Evolutionary conservation across 2,329 filamentous ascomycete species (phyloP).

Genomic region (Epichloe coenophiala): DNA sequence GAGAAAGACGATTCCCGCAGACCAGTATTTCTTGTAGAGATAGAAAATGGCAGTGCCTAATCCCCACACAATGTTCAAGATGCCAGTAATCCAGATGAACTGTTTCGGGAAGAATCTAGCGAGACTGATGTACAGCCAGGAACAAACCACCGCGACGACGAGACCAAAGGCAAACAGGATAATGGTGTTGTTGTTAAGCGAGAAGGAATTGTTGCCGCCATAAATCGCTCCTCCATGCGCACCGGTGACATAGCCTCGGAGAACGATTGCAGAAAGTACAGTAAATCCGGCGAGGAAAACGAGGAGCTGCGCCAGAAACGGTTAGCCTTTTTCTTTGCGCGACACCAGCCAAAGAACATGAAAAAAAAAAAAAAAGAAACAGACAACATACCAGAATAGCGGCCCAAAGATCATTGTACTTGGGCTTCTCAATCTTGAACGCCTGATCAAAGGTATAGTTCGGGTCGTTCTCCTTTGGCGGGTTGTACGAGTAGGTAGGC

Average conservation of each 20-base stretch:
- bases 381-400: constrained; percentile 50
- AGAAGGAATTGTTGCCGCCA: constrained; percentile 47
- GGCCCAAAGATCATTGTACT: constrained; percentile 85
- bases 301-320: constrained; percentile 39
- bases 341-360: no score
- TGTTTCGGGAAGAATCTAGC: constrained; percentile 72
- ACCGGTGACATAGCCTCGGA: constrained; percentile 56
- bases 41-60: constrained; percentile 83
- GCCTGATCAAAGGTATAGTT: constrained; percentile 59
- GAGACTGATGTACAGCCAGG: constrained; percentile 61
- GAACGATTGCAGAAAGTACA: constrained; percentile 60
- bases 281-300: constrained; percentile 59
- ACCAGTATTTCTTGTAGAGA: constrained; percentile 62
- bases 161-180: constrained; percentile 74
- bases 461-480: constrained; percentile 25
- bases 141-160: constrained; percentile 58
- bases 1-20: constrained; percentile 76
- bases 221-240: constrained; percentile 65
- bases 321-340: neutral
- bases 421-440: constrained; percentile 73
- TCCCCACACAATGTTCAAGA: constrained; percentile 72
- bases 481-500: constrained; percentile 22
- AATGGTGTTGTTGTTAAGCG: constrained; percentile 70
- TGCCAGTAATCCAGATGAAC: constrained; percentile 86
- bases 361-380: neutral